Conservation (phyloP, 2,329 filamentous ascomycete genomes). For the Paecilomyces variotii region DNA sequence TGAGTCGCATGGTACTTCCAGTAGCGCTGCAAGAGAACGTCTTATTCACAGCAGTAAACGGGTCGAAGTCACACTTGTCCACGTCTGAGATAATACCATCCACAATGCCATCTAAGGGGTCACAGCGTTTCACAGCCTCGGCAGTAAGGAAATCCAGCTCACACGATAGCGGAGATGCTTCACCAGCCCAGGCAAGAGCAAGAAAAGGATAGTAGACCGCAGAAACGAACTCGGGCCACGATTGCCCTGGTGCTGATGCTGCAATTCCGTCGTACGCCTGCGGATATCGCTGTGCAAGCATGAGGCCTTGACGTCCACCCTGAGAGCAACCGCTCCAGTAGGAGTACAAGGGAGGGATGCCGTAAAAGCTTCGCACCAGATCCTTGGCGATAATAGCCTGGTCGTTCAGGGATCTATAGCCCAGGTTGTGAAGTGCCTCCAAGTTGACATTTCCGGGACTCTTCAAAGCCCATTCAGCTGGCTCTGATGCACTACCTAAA, state of each 20-base stretch:
- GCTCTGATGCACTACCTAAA: neutral
- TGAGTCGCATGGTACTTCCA: neutral
- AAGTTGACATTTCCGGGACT: slow-evolving; percentile 7
- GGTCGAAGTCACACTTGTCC: slow-evolving; percentile 3
- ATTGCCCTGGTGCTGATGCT: slow-evolving; percentile 42
- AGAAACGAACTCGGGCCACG: slow-evolving; percentile 18
- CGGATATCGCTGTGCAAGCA: slow-evolving; percentile 44
- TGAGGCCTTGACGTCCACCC: slow-evolving; percentile 15
- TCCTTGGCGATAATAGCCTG: slow-evolving; percentile 11
- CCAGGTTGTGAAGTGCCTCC: slow-evolving; percentile 19
- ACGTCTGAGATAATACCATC: slow-evolving; percentile 7
- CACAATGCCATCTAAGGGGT: slow-evolving; percentile 3
- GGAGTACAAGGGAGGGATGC: slow-evolving; percentile 5
- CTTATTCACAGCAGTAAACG: slow-evolving; percentile 1
- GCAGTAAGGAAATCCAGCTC: slow-evolving; percentile 3
- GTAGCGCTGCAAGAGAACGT: neutral
- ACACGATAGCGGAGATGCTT: slow-evolving; percentile 2
- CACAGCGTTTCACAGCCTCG: slow-evolving; percentile 3
- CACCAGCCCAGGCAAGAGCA: slow-evolving; percentile 6
- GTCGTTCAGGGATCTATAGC: slow-evolving; percentile 20
- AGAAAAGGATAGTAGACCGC: slow-evolving; percentile 6
- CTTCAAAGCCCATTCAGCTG: slow-evolving; percentile 5
- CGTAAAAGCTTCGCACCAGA: slow-evolving; percentile 4
- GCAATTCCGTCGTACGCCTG: slow-evolving; percentile 51
- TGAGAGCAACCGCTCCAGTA: slow-evolving; percentile 16